These are phyloP conservation scores for Capsicum baccatum DNA, from an alignment of 257 asterid genomes.

Conservation along the genomic window DNA sequence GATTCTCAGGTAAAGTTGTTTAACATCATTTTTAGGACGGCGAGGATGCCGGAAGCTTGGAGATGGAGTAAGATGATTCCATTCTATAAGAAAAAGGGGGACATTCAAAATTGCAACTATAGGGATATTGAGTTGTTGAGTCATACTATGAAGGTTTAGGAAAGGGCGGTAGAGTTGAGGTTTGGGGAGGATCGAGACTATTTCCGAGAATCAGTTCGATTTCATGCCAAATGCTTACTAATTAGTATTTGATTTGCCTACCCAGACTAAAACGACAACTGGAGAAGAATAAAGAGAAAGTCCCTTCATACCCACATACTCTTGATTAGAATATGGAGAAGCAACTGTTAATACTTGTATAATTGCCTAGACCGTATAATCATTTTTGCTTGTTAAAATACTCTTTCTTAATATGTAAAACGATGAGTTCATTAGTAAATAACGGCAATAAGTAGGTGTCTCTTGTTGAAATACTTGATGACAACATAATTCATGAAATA, in stretches of 20 bases:
- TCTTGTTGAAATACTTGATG: background rate
- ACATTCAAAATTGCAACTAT: too few relatives aligned
- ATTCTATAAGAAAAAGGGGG: too few relatives aligned
- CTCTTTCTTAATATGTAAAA: background rate
- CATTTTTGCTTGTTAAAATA: background rate
- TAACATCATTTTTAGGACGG: too few relatives aligned
- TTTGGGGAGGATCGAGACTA: too few relatives aligned
- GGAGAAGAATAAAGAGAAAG: constrained; percentile 15
- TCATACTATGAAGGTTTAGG: too few relatives aligned
- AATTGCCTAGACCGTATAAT: background rate
- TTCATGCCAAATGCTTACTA: too few relatives aligned
- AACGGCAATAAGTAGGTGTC: background rate
- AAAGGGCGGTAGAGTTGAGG: too few relatives aligned
- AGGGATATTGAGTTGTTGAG: too few relatives aligned
- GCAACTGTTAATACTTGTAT: background rate
- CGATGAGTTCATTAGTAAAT: background rate
- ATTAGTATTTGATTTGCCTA: background rate
- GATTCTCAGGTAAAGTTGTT: too few relatives aligned
- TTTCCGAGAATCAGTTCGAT: too few relatives aligned
- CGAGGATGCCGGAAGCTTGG: too few relatives aligned
- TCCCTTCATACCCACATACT: background rate
- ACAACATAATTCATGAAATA: background rate
- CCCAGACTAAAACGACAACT: background rate
- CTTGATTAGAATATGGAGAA: background rate
- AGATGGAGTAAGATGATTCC: too few relatives aligned